Conservation (phyloP, 768 basidiomycete species). For the Candolleomyces aberdarensis region DNA sequence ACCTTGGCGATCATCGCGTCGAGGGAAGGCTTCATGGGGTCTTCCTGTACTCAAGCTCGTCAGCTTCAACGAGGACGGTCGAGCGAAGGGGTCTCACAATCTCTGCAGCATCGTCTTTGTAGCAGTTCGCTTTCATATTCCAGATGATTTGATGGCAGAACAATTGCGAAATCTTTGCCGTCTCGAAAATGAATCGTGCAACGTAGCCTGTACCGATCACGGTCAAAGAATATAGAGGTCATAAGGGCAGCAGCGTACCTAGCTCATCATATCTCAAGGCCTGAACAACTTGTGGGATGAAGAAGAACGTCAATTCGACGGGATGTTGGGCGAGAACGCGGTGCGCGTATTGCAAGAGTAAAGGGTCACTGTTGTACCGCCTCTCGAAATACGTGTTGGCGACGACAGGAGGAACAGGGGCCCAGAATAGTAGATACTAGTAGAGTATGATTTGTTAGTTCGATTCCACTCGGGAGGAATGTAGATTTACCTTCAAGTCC, state of each 20-base stretch:
- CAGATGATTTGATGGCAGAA: conserved; percentile 99
- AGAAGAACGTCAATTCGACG: conserved; percentile 95
- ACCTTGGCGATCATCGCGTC: conserved; percentile 81
- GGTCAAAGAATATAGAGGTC: background rate
- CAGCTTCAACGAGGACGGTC: background rate
- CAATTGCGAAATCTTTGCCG: conserved; percentile 92
- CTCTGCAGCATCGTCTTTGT: conserved; percentile 86
- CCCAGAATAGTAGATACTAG: conserved; percentile 87
- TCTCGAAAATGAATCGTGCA: conserved; percentile 92
- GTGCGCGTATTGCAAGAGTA: conserved; percentile 94
- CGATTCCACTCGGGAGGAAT: background rate
- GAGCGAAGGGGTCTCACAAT: conserved; percentile 45
- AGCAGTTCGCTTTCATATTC: conserved; percentile 99
- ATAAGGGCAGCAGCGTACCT: conserved; percentile 44
- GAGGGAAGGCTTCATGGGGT: conserved; percentile 94
- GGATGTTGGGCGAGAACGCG: conserved; percentile 93
- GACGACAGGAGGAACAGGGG: conserved; percentile 78
- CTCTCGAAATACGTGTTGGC: conserved; percentile 85
- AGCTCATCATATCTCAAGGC: conserved; percentile 87
- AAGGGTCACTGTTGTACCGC: conserved; percentile 77
- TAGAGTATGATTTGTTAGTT: background rate
- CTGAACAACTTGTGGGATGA: conserved; percentile 97
- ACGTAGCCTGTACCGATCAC: conserved; percentile 71
- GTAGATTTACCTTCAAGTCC: conserved; percentile 66
- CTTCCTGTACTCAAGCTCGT: conserved; percentile 53